phyloP scores from a whole-genome alignment of 345 rosid species.

The Anacardium occidentale region DNA sequence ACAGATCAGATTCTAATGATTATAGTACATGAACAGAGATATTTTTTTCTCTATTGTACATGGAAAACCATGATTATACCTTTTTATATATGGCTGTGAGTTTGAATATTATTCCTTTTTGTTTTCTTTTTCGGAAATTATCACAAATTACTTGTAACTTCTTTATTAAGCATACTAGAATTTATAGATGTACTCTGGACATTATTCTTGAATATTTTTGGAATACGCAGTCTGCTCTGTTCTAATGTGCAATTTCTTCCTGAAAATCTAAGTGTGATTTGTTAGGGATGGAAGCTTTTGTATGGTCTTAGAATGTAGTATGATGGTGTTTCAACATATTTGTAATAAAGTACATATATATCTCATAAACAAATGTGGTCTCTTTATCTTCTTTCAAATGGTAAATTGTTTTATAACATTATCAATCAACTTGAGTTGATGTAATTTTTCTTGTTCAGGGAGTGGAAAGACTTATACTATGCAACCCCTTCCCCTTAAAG shows the following conservation, averaged over 20 bases:
- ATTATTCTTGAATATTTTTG: not conserved
- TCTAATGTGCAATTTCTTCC: not conserved
- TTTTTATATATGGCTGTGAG: not conserved
- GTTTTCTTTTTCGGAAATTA: not conserved
- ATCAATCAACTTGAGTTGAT: constrained; percentile 9
- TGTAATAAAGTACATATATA: not conserved
- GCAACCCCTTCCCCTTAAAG: constrained; percentile 70
- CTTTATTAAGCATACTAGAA: not conserved
- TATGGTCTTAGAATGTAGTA: not conserved
- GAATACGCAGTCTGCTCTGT: not conserved
- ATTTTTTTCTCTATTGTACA: not conserved
- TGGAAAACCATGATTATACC: not conserved
- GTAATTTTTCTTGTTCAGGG: constrained; percentile 32
- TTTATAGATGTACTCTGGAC: not conserved
- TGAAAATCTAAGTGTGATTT: too few relatives aligned
- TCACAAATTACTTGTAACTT: not conserved
- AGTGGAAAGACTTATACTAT: constrained; percentile 74
- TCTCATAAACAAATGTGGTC: too few relatives aligned
- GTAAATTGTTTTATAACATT: not conserved
- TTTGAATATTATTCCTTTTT: not conserved
- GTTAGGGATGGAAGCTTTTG: not conserved
- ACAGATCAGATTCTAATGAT: not conserved
- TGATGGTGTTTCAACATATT: not conserved
- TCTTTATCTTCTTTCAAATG: not conserved
- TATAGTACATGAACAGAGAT: not conserved